A percentile compares a stretch with the other conserved stretches of the same genome.
These are phyloP conservation scores for Pseudocercospora fuligena DNA, from an alignment of 2,329 filamentous ascomycete genomes.

Conservation along the genomic window DNA sequence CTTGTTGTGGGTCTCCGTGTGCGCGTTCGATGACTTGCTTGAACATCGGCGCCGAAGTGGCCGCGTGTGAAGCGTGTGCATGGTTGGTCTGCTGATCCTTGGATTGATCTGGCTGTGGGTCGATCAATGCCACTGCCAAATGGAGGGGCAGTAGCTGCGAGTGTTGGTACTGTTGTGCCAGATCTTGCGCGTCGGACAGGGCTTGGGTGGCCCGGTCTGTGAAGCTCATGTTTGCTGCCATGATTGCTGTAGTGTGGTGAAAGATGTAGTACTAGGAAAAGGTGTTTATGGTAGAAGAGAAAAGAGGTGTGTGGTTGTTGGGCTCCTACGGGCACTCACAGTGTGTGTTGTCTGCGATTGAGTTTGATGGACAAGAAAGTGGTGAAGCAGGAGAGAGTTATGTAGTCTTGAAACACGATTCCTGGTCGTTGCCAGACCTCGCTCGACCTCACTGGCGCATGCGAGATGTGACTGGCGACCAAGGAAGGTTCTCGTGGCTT, in stretches of 20 bases:
- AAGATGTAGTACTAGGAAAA: slow-evolving; percentile 9
- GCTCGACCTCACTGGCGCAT: slow-evolving; percentile 14
- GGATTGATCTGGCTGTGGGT: slow-evolving; percentile 72
- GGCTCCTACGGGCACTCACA: slow-evolving; percentile 20
- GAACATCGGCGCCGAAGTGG: slow-evolving; percentile 75
- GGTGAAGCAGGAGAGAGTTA: slow-evolving; percentile 14
- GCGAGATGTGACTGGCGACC: slow-evolving; percentile 1
- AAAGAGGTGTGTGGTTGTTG: slow-evolving; percentile 8
- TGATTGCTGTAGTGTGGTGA: slow-evolving; percentile 47
- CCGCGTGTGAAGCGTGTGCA: slow-evolving; percentile 67
- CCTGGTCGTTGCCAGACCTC: slow-evolving; percentile 6
- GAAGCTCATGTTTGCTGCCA: slow-evolving; percentile 84
- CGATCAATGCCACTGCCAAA: slow-evolving; percentile 80
- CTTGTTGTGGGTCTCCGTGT: slow-evolving; percentile 86
- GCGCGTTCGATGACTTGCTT: slow-evolving; percentile 92
- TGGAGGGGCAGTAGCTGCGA: slow-evolving; percentile 89
- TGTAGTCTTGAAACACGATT: slow-evolving; percentile 11
- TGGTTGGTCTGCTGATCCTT: slow-evolving; percentile 74
- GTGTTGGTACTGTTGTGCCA: slow-evolving; percentile 89
- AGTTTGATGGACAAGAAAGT: background rate
- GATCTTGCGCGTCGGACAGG: slow-evolving; percentile 81
- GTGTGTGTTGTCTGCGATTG: slow-evolving; percentile 15
- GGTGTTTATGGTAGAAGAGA: slow-evolving; percentile 13
- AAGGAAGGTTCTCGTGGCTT: slow-evolving; percentile 4
- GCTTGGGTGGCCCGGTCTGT: slow-evolving; percentile 92